phyloP scores from a whole-genome alignment of 305 asterid species.

The Caryopteris hybrid region DNA sequence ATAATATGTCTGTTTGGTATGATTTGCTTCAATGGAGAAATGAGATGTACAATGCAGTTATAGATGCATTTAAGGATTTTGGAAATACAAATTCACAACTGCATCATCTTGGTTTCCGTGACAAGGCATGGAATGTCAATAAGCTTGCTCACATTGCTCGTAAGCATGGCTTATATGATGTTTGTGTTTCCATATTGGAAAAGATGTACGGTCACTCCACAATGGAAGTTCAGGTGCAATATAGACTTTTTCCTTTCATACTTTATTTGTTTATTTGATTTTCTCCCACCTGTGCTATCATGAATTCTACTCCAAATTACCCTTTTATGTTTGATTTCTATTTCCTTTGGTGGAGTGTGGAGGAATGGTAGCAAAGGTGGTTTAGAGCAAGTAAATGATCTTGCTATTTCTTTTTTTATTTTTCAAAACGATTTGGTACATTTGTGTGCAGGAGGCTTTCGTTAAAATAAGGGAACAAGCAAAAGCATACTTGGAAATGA shows the following conservation, averaged over 20 bases:
- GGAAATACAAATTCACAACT: constrained; percentile 79
- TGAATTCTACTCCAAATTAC: not conserved
- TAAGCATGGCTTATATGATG: constrained; percentile 93
- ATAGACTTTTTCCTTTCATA: constrained; percentile 4
- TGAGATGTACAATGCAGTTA: constrained; percentile 94
- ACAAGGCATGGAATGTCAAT: constrained; percentile 99
- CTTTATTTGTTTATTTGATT: not conserved
- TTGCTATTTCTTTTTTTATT: not conserved
- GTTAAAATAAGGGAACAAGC: constrained; percentile 99
- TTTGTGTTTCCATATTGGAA: constrained; percentile 89
- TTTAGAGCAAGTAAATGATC: not conserved
- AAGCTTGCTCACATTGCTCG: constrained; percentile 97
- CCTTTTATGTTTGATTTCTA: not conserved
- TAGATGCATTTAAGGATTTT: constrained; percentile 93
- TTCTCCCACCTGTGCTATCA: not conserved
- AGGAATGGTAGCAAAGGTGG: constrained; percentile 8
- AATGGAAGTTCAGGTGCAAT: constrained; percentile 96
- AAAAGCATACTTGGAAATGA: constrained; percentile 95
- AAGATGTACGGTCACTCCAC: constrained; percentile 99
- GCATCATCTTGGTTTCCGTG: constrained; percentile 99
- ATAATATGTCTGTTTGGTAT: constrained; percentile 96
- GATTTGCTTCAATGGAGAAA: constrained; percentile 99
- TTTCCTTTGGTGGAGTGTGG: not conserved
- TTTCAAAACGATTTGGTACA: constrained; percentile 1
- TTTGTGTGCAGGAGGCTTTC: constrained; percentile 86